Conservation (phyloP, 2,329 filamentous ascomycete species). For the Pseudogymnoascus sp. region DNA sequence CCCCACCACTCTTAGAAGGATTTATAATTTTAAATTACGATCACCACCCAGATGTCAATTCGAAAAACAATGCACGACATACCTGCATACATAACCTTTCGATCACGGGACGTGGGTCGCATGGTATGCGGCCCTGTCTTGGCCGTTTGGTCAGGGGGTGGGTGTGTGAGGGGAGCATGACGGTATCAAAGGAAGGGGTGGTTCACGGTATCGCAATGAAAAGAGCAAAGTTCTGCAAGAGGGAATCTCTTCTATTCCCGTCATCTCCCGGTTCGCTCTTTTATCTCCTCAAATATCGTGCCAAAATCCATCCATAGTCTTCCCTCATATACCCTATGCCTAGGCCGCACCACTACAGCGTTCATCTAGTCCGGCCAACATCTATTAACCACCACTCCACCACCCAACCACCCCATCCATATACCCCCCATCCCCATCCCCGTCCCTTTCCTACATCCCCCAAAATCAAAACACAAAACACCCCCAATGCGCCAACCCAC, state of each 20-base stretch:
- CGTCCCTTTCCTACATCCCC: too few species aligned
- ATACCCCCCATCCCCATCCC: too few species aligned
- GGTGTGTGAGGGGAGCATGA: too few species aligned
- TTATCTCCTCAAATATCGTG: background rate
- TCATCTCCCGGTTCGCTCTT: background rate
- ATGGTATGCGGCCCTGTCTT: background rate
- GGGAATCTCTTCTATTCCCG: background rate
- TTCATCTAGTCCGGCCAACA: too few species aligned
- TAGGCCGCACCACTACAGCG: too few species aligned
- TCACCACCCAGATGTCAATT: background rate
- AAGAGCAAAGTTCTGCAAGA: background rate
- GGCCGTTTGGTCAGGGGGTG: background rate
- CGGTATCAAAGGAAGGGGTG: background rate
- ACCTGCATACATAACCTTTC: background rate
- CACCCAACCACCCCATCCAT: too few species aligned
- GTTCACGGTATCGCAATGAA: background rate
- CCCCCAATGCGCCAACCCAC: background rate
- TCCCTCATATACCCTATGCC: too few species aligned
- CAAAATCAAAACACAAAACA: background rate
- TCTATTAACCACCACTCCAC: too few species aligned
- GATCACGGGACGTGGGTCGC: background rate
- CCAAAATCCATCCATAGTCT: background rate
- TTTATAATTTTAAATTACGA: too few species aligned
- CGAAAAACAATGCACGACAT: constrained; percentile 2
- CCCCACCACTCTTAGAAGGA: too few species aligned